Evolutionary conservation across 2,329 filamentous ascomycete species (phyloP), one percentile per base, ranked within the genome.

Genomic region (Phialemoniopsis sp.): DNA sequence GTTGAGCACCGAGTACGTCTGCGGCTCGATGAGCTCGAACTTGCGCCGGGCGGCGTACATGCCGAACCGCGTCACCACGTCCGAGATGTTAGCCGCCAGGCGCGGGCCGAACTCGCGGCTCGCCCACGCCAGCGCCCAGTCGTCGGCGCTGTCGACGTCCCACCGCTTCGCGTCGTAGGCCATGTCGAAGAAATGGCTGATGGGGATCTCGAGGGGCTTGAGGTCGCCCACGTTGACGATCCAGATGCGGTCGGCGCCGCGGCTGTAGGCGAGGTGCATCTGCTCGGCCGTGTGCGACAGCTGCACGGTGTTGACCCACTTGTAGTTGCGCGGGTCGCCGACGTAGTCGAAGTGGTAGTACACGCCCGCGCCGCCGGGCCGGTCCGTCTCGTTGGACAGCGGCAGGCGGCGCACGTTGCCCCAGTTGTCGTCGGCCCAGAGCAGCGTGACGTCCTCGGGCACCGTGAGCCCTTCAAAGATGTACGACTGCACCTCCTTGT

Each of bases 401-500:
- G 82, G 82, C 21, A 86, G 62, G 16, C 82, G 67, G 19, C 80
- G 69, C 18, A 82, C 70, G 55, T 84, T 81, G 10, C 81, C 81
- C 67, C 70, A 83, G 59, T 85, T 86, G 59, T 87, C 82, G 53
- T 86, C 82, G 0, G 80, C 71, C 74, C 80, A 86, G 5, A 86
- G 66, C 17, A 87, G 64, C 2, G 79, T 86, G 19, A 87, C 74
- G 50, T 84, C 74, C 29, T 86, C 81, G 0, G 82, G 80, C 3
- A 69, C 64, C 39, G 78, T 64, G 53, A 87, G 69, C 2, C 82
- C 82, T 13, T 75, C 67, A 41, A 82, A 76, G 42, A 82, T 78
- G 55, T 87, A 87, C 7, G 76, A 74, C 59, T 83, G 80, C 3
- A 88, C 82, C 54, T 88, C 83, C 54, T 86, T 87, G 60, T 87